Conservation (phyloP, 495 filamentous ascomycete species). For the Podospora bellae-mahoneyi region DNA sequence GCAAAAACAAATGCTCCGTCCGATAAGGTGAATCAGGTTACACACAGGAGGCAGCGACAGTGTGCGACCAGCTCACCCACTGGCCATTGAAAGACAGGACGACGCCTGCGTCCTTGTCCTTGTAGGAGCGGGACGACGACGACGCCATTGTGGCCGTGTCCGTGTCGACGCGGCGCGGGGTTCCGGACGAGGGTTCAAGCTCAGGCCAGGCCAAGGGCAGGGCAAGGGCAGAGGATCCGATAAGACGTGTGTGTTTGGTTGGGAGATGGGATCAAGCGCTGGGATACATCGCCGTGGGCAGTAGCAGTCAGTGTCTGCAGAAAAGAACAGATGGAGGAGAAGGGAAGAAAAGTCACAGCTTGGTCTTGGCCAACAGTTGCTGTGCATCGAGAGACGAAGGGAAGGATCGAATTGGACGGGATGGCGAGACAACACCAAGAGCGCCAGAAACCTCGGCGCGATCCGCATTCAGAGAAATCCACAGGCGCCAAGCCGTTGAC, state of each 20-base stretch:
- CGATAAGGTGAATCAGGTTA: conserved; percentile 9
- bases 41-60: conserved; percentile 72
- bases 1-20: neutral
- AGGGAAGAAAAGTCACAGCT: neutral
- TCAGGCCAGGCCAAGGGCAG: neutral
- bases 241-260: neutral
- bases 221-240: neutral
- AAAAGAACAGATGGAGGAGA: conserved; percentile 1
- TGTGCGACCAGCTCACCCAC: conserved; percentile 91
- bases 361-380: neutral
- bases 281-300: conserved; percentile 4
- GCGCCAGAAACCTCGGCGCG: conserved; percentile 13
- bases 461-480: conserved; percentile 7
- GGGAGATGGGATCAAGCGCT: neutral
- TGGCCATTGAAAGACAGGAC: conserved; percentile 80
- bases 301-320: too few species aligned
- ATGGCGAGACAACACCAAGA: conserved; percentile 10
- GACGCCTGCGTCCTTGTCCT: conserved; percentile 71
- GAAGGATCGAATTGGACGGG: neutral
- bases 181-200: neutral
- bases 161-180: conserved; percentile 9
- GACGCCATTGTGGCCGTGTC: conserved; percentile 38
- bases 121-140: conserved; percentile 61
- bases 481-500: conserved; percentile 6
- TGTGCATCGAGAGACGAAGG: neutral